A percentile compares a stretch with the other conserved stretches of the same genome.
Conservation (phyloP, 495 filamentous ascomycete genomes). For the Ascobolus immersus region DNA sequence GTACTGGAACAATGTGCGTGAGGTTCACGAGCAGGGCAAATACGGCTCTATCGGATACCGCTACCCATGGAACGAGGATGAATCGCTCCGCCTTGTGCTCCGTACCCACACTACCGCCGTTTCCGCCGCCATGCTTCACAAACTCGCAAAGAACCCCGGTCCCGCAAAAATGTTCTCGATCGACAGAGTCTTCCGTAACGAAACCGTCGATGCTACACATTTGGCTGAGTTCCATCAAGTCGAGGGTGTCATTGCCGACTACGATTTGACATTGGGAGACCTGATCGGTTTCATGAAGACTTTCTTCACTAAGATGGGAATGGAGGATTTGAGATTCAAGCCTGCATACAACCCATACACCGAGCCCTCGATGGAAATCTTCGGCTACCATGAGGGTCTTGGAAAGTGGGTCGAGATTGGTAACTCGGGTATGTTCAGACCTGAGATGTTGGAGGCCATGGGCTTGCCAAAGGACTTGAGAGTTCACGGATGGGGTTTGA, state of each 20-base stretch:
- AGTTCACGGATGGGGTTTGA: slow-evolving; percentile 78
- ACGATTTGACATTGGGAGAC: slow-evolving; percentile 66
- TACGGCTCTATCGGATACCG: slow-evolving; percentile 88
- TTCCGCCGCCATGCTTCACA: slow-evolving; percentile 66
- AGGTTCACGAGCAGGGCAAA: slow-evolving; percentile 63
- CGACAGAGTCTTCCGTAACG: slow-evolving; percentile 88
- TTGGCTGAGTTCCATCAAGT: slow-evolving; percentile 96
- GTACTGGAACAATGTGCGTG: slow-evolving; percentile 65
- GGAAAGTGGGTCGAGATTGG: slow-evolving; percentile 89
- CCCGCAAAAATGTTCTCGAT: slow-evolving; percentile 92
- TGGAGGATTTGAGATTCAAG: slow-evolving; percentile 72
- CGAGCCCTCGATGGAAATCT: slow-evolving; percentile 94
- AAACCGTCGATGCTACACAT: slow-evolving; percentile 89
- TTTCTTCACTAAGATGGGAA: slow-evolving; percentile 90
- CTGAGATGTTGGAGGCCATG: slow-evolving; percentile 69
- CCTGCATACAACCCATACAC: slow-evolving; percentile 97
- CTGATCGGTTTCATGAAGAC: slow-evolving; percentile 90
- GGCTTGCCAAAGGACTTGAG: slow-evolving; percentile 65
- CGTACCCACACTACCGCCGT: slow-evolving; percentile 91
- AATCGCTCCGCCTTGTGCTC: slow-evolving; percentile 67
- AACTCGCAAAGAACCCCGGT: slow-evolving; percentile 51
- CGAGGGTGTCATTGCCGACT: slow-evolving; percentile 94
- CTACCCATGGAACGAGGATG: slow-evolving; percentile 75
- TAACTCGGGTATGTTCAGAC: slow-evolving; percentile 93
- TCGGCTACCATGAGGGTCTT: slow-evolving; percentile 72